Conservation (phyloP, 129 eudicot species). For the Heracleum sosnowskyi region DNA sequence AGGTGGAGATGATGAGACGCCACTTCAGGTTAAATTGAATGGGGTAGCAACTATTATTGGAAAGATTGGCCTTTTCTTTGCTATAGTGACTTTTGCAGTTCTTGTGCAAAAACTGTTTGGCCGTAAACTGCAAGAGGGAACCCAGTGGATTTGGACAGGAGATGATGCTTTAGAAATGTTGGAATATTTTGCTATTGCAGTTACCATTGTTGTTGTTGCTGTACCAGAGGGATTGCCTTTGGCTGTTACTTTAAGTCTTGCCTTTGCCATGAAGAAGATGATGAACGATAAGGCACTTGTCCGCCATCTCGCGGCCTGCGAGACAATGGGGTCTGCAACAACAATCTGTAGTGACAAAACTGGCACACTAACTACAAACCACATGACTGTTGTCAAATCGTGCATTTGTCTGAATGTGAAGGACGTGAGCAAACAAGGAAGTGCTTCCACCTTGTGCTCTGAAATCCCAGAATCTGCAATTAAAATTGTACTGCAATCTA, state of each 20-base stretch:
- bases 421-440: constrained; percentile 9
- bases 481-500: constrained; percentile 22
- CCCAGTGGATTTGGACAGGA: constrained; percentile 20
- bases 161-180: constrained; percentile 27
- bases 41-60: constrained; percentile 39
- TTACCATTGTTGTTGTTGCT: constrained; percentile 35
- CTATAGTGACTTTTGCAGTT: constrained; percentile 29
- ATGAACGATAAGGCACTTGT: constrained; percentile 36
- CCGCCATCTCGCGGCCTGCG: constrained; percentile 33
- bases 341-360: constrained; percentile 36
- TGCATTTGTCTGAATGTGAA: constrained; percentile 30
- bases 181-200: constrained; percentile 35
- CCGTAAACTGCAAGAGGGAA: constrained; percentile 21
- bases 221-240: constrained; percentile 39
- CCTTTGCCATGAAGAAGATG: constrained; percentile 41
- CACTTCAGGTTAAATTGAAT: constrained; percentile 32
- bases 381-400: constrained; percentile 32
- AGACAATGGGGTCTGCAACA: constrained; percentile 42
- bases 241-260: constrained; percentile 35
- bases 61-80: constrained; percentile 29
- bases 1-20: constrained; percentile 37
- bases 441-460: constrained; percentile 11
- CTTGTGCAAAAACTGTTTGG: constrained; percentile 14
- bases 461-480: constrained; percentile 19
- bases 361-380: constrained; percentile 32